These are phyloP conservation scores for Termitomyces sp. DNA, from an alignment of 768 basidiomycete species.

Conservation along the genomic window DNA sequence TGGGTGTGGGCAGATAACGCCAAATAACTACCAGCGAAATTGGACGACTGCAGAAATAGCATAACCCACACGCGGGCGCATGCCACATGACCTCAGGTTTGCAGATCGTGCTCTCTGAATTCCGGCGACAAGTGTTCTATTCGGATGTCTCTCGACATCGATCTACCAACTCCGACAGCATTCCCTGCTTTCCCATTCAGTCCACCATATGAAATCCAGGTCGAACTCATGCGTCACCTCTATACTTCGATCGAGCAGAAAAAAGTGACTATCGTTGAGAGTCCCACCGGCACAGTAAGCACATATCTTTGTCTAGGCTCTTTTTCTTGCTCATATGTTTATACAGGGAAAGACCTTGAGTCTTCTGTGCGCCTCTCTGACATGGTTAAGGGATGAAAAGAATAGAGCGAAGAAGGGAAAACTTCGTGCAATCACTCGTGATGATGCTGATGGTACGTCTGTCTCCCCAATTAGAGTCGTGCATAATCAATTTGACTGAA, in stretches of 20 bases:
- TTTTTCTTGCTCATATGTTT: background rate
- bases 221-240: constrained; percentile 83
- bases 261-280: constrained; percentile 81
- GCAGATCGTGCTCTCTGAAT: no score
- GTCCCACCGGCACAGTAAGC: constrained; percentile 84
- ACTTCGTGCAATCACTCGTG: constrained; percentile 38
- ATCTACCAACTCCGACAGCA: constrained; percentile 57
- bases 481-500: constrained; percentile 18
- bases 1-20: no score
- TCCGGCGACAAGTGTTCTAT: no score
- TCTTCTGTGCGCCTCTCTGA: constrained; percentile 70
- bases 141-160: constrained; percentile 21
- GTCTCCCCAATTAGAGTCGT: background rate
- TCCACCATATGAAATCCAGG: constrained; percentile 81
- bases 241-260: constrained; percentile 74
- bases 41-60: no score
- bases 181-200: constrained; percentile 86
- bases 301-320: background rate
- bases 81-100: no score
- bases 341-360: constrained; percentile 82
- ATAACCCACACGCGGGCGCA: no score
- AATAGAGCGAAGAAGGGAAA: constrained; percentile 67
- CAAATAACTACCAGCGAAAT: no score
- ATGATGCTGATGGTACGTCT: constrained; percentile 29
- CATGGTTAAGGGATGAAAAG: constrained; percentile 72